Percentiles rank a stretch among this genome's conserved stretches.
Evolutionary conservation across 139 green algal genomes (phyloP).

Genomic region (Protoeuglena noctilucae): DNA sequence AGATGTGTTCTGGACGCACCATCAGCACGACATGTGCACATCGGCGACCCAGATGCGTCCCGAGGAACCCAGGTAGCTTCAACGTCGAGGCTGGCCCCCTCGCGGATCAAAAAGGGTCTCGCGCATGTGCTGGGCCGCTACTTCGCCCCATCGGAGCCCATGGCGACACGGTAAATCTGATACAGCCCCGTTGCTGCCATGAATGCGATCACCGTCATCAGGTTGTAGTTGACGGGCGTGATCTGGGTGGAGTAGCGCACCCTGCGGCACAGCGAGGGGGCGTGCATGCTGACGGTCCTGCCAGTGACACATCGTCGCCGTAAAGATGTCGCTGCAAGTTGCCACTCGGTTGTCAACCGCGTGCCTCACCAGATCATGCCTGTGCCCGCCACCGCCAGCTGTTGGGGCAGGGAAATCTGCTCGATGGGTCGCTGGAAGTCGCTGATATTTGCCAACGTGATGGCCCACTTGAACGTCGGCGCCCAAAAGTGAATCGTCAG

Average conservation of each 20-base stretch:
- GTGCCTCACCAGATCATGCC: not conserved
- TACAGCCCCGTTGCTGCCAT: conserved; percentile 74
- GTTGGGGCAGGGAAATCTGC: conserved; percentile 76
- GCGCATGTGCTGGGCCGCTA: too few relatives aligned
- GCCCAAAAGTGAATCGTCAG: conserved; percentile 86
- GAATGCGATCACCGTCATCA: conserved; percentile 75
- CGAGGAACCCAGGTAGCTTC: too few relatives aligned
- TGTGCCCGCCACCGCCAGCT: conserved; percentile 23
- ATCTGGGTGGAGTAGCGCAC: conserved; percentile 72
- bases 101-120: too few relatives aligned
- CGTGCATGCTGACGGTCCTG: conserved; percentile 80
- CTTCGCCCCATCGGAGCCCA: too few relatives aligned
- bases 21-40: too few relatives aligned
- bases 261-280: too few relatives aligned
- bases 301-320: conserved; percentile 51
- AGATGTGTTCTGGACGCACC: too few relatives aligned
- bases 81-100: too few relatives aligned
- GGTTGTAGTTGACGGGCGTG: conserved; percentile 86
- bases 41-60: too few relatives aligned
- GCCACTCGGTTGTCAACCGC: not conserved
- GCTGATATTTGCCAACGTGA: conserved; percentile 85
- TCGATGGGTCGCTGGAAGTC: conserved; percentile 82
- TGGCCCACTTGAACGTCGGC: conserved; percentile 96
- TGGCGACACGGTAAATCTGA: conserved; percentile 66
- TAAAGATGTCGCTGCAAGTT: conserved; percentile 2